These are phyloP conservation scores for Taphrina populina DNA, from an alignment of 1,139 yeast genomes.

Conservation along the genomic window DNA sequence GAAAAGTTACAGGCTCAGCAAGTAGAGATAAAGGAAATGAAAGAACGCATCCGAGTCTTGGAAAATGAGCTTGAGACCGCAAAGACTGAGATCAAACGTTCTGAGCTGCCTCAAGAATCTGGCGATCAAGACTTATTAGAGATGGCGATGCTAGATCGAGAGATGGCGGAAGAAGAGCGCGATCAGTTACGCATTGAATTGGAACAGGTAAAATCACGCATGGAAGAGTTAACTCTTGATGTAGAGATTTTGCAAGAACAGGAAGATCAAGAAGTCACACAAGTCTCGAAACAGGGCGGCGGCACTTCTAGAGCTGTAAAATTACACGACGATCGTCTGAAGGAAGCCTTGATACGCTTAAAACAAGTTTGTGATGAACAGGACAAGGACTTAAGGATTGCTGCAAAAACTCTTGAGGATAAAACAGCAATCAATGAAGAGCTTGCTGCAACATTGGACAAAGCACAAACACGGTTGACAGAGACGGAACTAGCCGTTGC, in stretches of 20 bases:
- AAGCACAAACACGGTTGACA: constrained; percentile 45
- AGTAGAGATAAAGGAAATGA: constrained; percentile 4
- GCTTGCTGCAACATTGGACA: constrained; percentile 38
- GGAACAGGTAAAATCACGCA: constrained; percentile 46
- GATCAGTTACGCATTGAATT: constrained; percentile 46
- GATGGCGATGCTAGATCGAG: constrained; percentile 56
- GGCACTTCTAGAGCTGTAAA: constrained; percentile 30
- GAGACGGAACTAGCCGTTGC: constrained; percentile 50
- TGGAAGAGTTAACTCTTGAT: constrained; percentile 50
- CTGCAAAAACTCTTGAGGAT: constrained; percentile 41
- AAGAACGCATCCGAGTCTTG: not conserved
- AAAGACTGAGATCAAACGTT: not conserved
- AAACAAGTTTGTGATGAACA: constrained; percentile 47
- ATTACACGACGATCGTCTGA: constrained; percentile 48
- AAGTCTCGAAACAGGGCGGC: not conserved
- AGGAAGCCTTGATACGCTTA: constrained; percentile 47
- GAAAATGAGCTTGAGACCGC: constrained; percentile 1
- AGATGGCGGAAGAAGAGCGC: constrained; percentile 52
- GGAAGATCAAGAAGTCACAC: constrained; percentile 36
- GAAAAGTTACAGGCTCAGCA: constrained; percentile 24
- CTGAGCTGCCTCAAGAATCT: not conserved
- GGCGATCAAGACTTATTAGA: constrained; percentile 51
- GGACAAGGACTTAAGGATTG: constrained; percentile 46
- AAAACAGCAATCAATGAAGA: constrained; percentile 28
- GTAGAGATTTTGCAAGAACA: constrained; percentile 43